Percentiles rank a stretch among this genome's conserved stretches.
Conservation (phyloP, 2,329 filamentous ascomycete species). For the Monosporascus sp. region DNA sequence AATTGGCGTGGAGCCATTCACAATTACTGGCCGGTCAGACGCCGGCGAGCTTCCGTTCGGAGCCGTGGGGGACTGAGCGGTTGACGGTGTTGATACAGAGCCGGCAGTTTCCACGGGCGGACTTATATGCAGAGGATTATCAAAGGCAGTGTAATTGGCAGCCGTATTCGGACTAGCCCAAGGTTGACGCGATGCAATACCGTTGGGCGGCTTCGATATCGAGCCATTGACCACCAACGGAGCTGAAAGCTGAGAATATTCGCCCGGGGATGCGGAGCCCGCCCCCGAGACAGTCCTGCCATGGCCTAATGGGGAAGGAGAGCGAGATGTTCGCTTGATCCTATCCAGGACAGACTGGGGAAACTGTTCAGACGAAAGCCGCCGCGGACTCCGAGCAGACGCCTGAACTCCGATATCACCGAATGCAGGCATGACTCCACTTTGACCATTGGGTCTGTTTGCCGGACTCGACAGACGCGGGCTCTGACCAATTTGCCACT, state of each 20-base stretch:
- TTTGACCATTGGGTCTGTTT: constrained; percentile 18
- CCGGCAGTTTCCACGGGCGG: constrained; percentile 23
- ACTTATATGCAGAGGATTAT: constrained; percentile 32
- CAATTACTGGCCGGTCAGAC: constrained; percentile 44
- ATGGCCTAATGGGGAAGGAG: constrained; percentile 51
- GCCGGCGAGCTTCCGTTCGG: constrained; percentile 20
- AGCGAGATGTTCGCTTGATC: constrained; percentile 48
- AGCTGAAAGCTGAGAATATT: constrained; percentile 1
- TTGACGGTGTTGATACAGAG: constrained; percentile 14
- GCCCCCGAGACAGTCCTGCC: constrained; percentile 38
- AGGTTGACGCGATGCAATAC: constrained; percentile 20
- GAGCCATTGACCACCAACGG: constrained; percentile 40
- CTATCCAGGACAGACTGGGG: constrained; percentile 49
- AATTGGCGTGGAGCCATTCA: constrained; percentile 25
- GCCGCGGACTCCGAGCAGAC: constrained; percentile 34
- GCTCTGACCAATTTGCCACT: constrained; percentile 36
- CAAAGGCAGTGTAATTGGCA: constrained; percentile 25
- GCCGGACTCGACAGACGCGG: constrained; percentile 23
- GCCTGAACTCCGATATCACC: constrained; percentile 38
- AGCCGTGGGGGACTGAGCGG: constrained; percentile 12
- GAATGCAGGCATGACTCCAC: constrained; percentile 38
- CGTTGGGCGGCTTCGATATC: constrained; percentile 22
- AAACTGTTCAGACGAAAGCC: constrained; percentile 48
- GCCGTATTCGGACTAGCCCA: constrained; percentile 20
- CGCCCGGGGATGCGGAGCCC: constrained; percentile 32